Evolutionary conservation across 805 yeast genomes (phyloP).

Genomic region (Kluyveromyces siamensis): DNA sequence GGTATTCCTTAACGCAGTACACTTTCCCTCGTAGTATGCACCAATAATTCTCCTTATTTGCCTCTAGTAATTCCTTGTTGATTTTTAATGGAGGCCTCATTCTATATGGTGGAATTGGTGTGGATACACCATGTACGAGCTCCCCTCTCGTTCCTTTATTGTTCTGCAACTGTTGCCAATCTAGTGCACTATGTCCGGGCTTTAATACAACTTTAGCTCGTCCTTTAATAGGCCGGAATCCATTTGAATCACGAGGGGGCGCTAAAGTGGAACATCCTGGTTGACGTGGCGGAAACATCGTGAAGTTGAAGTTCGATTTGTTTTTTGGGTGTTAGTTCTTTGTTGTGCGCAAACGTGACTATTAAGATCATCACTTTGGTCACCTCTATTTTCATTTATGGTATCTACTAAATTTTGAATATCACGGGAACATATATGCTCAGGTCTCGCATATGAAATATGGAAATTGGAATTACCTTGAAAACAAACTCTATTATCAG

Average conservation of each 20-base stretch:
- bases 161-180: conserved; percentile 21
- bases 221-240: background rate
- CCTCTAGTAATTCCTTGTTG: conserved; percentile 57
- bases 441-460: too few relatives aligned
- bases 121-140: conserved; percentile 14
- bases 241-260: background rate
- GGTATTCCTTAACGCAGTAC: conserved; percentile 76
- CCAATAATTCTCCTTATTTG: conserved; percentile 68
- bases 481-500: too few relatives aligned
- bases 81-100: conserved; percentile 41
- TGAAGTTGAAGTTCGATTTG: too few relatives aligned
- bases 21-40: conserved; percentile 71
- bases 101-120: conserved; percentile 12
- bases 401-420: too few relatives aligned
- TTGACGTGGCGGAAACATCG: conserved; percentile 3
- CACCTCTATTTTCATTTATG: too few relatives aligned
- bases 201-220: conserved; percentile 23
- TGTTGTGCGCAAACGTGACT: too few relatives aligned
- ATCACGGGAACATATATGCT: too few relatives aligned
- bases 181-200: conserved; percentile 28
- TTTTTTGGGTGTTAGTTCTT: too few relatives aligned
- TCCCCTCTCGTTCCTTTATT: conserved; percentile 10
- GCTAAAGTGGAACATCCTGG: conserved; percentile 9
- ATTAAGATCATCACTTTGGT: too few relatives aligned
- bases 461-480: too few relatives aligned